Conservation (phyloP, 2,329 filamentous ascomycete genomes). For the Pseudogymnoascus sp. region DNA sequence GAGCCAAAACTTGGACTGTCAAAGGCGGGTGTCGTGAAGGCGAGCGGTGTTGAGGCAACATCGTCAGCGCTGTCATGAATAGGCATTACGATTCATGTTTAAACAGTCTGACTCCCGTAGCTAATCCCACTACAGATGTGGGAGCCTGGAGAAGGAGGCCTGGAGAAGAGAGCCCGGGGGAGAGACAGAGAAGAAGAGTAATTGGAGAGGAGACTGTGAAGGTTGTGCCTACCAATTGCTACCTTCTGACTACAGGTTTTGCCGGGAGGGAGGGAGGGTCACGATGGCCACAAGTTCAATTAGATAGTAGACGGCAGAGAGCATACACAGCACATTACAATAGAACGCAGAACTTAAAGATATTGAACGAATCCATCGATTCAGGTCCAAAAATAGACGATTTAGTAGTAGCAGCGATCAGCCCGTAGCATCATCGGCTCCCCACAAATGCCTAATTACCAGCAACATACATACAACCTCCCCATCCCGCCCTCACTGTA, state of each 20-base stretch:
- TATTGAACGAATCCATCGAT: constrained; percentile 7
- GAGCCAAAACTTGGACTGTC: constrained; percentile 10
- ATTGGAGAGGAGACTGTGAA: background rate
- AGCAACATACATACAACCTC: constrained; percentile 7
- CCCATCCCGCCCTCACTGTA: background rate
- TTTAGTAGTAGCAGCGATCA: background rate
- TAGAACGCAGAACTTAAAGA: background rate
- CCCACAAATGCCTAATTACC: constrained; percentile 3
- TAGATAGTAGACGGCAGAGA: background rate
- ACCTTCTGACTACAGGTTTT: background rate
- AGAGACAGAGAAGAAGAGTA: background rate
- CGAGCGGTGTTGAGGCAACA: constrained; percentile 21
- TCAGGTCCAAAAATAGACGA: background rate
- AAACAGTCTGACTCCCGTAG: too few species aligned
- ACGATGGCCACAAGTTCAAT: background rate
- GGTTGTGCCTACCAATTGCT: background rate
- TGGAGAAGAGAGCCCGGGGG: background rate
- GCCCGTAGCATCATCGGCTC: background rate
- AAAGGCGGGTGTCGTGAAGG: constrained; percentile 21
- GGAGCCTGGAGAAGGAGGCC: background rate
- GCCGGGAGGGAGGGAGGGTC: background rate
- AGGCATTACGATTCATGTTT: background rate
- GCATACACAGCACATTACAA: background rate
- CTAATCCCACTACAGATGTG: too few species aligned
- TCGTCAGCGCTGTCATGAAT: constrained; percentile 10